phyloP scores from a whole-genome alignment of 306 rosid species.

The Inga oerstediana region DNA sequence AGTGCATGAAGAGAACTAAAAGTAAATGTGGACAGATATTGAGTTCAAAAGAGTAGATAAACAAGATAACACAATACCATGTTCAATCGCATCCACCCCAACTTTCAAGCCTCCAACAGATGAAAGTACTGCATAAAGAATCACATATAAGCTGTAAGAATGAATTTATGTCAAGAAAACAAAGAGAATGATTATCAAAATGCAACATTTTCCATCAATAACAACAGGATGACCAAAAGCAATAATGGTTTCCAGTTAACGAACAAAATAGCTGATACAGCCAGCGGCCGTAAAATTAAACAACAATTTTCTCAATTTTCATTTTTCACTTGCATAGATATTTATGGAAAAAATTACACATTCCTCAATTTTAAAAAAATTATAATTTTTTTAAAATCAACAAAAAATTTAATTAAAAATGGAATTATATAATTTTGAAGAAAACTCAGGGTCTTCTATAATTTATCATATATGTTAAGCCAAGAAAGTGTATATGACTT shows the following conservation, averaged over 20 bases:
- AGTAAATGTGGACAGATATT: constrained; percentile 12
- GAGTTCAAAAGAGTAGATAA: constrained; percentile 21
- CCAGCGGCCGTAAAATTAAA: not conserved
- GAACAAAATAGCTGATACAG: not conserved
- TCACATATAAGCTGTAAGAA: constrained; percentile 35
- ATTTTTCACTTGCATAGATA: too few relatives aligned
- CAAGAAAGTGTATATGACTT: too few relatives aligned
- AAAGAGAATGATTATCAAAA: constrained; percentile 1
- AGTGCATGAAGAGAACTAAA: constrained; percentile 14
- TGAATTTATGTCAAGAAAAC: constrained; percentile 21
- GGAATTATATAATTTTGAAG: too few relatives aligned
- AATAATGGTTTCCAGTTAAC: not conserved
- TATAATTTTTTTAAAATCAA: too few relatives aligned
- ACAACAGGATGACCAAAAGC: not conserved
- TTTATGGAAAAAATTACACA: too few relatives aligned
- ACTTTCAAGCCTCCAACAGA: constrained; percentile 90
- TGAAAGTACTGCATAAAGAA: constrained; percentile 70
- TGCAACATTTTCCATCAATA: constrained; percentile 20
- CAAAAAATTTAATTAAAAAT: too few relatives aligned
- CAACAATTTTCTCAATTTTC: too few relatives aligned
- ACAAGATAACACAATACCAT: constrained; percentile 54
- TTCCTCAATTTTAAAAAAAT: too few relatives aligned
- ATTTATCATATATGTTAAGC: too few relatives aligned
- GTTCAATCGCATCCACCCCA: constrained; percentile 70
- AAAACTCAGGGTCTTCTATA: too few relatives aligned